Percentiles rank a stretch among this genome's conserved stretches.
Evolutionary conservation across 352 stramenopile species (phyloP).

Genomic region (Phytophthora citricola): DNA sequence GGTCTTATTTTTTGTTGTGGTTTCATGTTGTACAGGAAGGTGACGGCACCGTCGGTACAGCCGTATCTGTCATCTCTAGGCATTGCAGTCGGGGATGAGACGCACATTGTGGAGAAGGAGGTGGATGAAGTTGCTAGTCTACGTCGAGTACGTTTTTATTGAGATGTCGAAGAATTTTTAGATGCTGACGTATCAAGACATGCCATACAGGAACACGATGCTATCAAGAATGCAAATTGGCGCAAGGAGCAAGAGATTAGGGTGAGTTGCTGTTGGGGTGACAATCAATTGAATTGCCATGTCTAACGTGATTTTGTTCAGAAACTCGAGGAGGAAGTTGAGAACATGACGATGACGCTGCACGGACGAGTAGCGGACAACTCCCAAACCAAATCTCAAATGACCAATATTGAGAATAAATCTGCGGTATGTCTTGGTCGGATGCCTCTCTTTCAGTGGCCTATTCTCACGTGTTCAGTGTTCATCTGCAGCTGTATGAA

Average conservation of each 20-base stretch:
- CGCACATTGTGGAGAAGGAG: slow-evolving; percentile 83
- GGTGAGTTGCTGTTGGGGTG: slow-evolving; percentile 20
- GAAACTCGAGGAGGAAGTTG: slow-evolving; percentile 82
- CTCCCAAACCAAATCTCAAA: slow-evolving; percentile 65
- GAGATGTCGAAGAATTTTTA: too few species aligned
- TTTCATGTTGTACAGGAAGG: slow-evolving; percentile 42
- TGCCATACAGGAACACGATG: slow-evolving; percentile 62
- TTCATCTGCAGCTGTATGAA: slow-evolving; percentile 65
- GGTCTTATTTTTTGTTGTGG: slow-evolving; percentile 2
- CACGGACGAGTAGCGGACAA: slow-evolving; percentile 66
- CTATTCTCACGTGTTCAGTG: slow-evolving; percentile 2
- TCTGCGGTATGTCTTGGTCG: slow-evolving; percentile 48
- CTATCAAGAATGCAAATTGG: slow-evolving; percentile 68
- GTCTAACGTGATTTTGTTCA: slow-evolving; percentile 12
- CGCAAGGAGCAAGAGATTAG: slow-evolving; percentile 80
- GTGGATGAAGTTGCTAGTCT: slow-evolving; percentile 76
- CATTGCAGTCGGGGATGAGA: slow-evolving; percentile 75
- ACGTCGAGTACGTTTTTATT: slow-evolving; percentile 47
- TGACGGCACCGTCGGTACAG: slow-evolving; percentile 71
- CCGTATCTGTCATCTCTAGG: slow-evolving; percentile 79
- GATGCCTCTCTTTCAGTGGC: neutral
- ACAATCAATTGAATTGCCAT: neutral
- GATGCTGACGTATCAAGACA: neutral
- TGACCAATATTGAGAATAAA: slow-evolving; percentile 80
- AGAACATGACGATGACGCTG: slow-evolving; percentile 75